Evolutionary conservation across 768 basidiomycete genomes (phyloP), one percentile per base, ranked within the genome.

Genomic region (Hortiboletus campestris): DNA sequence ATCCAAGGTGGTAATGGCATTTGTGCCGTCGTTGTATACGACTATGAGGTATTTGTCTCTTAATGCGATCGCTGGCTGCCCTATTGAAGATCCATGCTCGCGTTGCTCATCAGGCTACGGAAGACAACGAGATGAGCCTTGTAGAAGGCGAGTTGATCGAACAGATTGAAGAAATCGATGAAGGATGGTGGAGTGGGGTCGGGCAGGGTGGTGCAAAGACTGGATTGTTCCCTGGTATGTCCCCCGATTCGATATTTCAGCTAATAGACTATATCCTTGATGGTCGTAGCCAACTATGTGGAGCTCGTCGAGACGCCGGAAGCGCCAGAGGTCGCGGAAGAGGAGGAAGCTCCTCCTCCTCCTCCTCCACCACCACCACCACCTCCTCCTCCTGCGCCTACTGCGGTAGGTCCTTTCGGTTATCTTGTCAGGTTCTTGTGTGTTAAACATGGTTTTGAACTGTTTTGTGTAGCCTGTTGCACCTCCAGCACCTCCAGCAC

Each of bases 101-200:
- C 10, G 3, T 8, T 16, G 19, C 19, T 53, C 46, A 9, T 22
- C 52, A 88, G 84, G 89, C 89, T 16, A 77, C 84, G 12, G 91
- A 93, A 72, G 89, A 93, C 57, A 94, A 94, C 64, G 95, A 98
- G 67, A 84, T 98, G 76, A 70, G 70, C 53, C 78, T 97, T 22
- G 60, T 75, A 1, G 94, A 96, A 69, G 91, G 92, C 43, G 91
- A 95, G 65, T 71, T 85, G 35, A 84, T 97, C 46, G 84, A 88
- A 53, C 82, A 89, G 59, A 84, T 96, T 45, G 90, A 94, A 71
- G 85, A 91, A 71, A 72, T 91, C 16, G 91, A 88, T 61, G 89
- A 91, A 62, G 90, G 91, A 7, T 98, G 95, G 95, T 97, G 94
- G 95, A 81, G 77, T 55, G 95, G 92, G 20, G 76, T 84, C 46